A percentile compares a stretch with the other conserved stretches of the same genome.
These are phyloP conservation scores for Talaromyces wortmannii DNA, from an alignment of 495 filamentous ascomycete genomes.

Conservation along the genomic window DNA sequence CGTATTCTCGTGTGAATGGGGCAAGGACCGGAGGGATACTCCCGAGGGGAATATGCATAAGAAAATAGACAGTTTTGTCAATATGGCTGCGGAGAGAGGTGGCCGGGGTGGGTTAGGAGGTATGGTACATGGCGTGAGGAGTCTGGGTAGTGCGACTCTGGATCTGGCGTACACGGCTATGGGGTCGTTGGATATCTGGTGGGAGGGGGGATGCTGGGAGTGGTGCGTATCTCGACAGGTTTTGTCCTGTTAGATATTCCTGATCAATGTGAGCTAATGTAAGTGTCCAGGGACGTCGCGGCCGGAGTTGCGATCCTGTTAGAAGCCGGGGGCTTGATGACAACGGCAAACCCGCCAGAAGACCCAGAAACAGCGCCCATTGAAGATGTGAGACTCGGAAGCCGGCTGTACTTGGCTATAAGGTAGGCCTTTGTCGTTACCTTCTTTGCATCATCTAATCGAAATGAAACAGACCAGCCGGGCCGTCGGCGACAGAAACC, in stretches of 20 bases:
- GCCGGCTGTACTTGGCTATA: conserved; percentile 59
- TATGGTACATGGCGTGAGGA: conserved; percentile 52
- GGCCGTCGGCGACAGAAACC: conserved; percentile 49
- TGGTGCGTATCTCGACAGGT: conserved; percentile 25
- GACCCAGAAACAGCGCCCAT: conserved; percentile 47
- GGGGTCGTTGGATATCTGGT: conserved; percentile 52
- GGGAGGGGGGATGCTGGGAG: conserved; percentile 55
- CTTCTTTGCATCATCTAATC: not conserved
- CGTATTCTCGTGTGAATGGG: conserved; percentile 65
- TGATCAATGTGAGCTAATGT: not conserved
- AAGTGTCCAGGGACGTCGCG: conserved; percentile 38
- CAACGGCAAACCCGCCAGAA: conserved; percentile 58
- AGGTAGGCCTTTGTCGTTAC: conserved; percentile 26
- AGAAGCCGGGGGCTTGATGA: conserved; percentile 57
- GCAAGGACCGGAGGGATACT: conserved; percentile 58
- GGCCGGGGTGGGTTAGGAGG: conserved; percentile 55
- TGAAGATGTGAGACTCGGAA: conserved; percentile 49
- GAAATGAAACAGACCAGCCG: conserved; percentile 44
- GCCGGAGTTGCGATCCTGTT: conserved; percentile 50
- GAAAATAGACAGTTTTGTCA: conserved; percentile 64
- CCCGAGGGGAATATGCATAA: conserved; percentile 55
- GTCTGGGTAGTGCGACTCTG: conserved; percentile 54
- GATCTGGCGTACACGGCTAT: conserved; percentile 52
- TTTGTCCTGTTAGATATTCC: not conserved
- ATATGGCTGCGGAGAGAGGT: conserved; percentile 59